Conservation (phyloP, 2,329 filamentous ascomycete genomes). For the Pyricularia grisea region DNA sequence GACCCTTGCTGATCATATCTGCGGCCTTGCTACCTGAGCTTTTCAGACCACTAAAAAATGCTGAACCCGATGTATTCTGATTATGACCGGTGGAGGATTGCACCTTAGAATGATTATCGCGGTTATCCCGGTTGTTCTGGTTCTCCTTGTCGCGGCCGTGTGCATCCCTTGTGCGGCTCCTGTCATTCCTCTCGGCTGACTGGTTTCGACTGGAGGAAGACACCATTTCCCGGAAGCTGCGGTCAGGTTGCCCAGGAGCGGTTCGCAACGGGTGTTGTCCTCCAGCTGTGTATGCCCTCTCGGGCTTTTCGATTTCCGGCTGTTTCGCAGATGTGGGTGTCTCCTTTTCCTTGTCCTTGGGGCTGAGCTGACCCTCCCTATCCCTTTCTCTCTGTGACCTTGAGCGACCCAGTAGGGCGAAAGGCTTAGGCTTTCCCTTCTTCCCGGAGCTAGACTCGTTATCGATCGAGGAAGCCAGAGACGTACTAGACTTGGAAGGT, state of each 20-base stretch:
- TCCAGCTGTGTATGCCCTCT: constrained; percentile 24
- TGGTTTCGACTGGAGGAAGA: constrained; percentile 56
- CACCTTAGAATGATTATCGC: constrained; percentile 31
- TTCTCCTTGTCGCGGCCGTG: constrained; percentile 13
- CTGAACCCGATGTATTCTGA: constrained; percentile 34
- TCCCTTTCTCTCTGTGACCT: constrained; percentile 44
- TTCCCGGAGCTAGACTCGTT: constrained; percentile 31
- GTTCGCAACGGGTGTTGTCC: constrained; percentile 40
- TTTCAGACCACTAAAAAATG: constrained; percentile 65
- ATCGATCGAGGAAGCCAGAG: constrained; percentile 39
- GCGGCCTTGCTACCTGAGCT: constrained; percentile 65
- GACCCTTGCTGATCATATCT: constrained; percentile 71
- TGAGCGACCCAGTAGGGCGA: constrained; percentile 40
- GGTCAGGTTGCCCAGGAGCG: constrained; percentile 54
- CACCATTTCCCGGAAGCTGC: constrained; percentile 60
- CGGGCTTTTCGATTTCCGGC: constrained; percentile 18
- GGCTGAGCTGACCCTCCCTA: constrained; percentile 27
- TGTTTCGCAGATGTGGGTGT: background rate
- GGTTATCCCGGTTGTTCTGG: constrained; percentile 29
- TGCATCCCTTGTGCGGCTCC: constrained; percentile 36
- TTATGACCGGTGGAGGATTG: constrained; percentile 49
- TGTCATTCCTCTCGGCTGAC: constrained; percentile 69
- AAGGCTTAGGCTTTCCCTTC: constrained; percentile 45
- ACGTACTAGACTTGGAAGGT: constrained; percentile 41
- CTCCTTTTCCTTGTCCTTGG: constrained; percentile 18